Conservation (phyloP, 1,284 basidiomycete genomes). For the Pholiota adiposa region DNA sequence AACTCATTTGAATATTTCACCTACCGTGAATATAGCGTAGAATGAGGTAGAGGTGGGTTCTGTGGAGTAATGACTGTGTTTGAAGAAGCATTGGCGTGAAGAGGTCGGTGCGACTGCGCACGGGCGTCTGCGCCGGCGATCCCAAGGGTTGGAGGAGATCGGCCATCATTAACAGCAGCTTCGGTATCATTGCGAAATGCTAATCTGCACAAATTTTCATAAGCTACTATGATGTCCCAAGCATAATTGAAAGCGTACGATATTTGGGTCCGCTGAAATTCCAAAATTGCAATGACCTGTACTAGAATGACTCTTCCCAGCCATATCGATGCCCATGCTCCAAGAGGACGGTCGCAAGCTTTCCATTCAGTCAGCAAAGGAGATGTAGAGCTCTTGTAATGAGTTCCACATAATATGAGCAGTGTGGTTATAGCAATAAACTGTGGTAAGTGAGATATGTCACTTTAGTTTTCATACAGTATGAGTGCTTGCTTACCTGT, state of each 20-base stretch:
- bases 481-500: slow-evolving; percentile 51
- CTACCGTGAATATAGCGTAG: slow-evolving; percentile 39
- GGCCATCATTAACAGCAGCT: slow-evolving; percentile 7
- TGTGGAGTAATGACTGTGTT: slow-evolving; percentile 6
- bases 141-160: no score
- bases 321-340: slow-evolving; percentile 76
- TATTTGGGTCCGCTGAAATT: slow-evolving; percentile 53
- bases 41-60: slow-evolving; percentile 25
- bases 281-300: slow-evolving; percentile 60
- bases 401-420: slow-evolving; percentile 50
- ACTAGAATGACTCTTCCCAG: slow-evolving; percentile 59
- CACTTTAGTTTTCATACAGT: background rate
- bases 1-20: slow-evolving; percentile 12
- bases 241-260: slow-evolving; percentile 35
- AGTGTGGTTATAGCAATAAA: slow-evolving; percentile 57
- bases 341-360: slow-evolving; percentile 70
- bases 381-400: slow-evolving; percentile 52
- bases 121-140: background rate
- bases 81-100: slow-evolving; percentile 1
- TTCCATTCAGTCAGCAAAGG: slow-evolving; percentile 58
- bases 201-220: slow-evolving; percentile 17
- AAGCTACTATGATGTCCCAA: background rate
- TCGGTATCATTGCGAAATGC: slow-evolving; percentile 24
- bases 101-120: background rate
- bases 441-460: slow-evolving; percentile 35